Evolutionary conservation across 2,329 filamentous ascomycete genomes (phyloP).

Genomic region (Aspergillus felis): DNA sequence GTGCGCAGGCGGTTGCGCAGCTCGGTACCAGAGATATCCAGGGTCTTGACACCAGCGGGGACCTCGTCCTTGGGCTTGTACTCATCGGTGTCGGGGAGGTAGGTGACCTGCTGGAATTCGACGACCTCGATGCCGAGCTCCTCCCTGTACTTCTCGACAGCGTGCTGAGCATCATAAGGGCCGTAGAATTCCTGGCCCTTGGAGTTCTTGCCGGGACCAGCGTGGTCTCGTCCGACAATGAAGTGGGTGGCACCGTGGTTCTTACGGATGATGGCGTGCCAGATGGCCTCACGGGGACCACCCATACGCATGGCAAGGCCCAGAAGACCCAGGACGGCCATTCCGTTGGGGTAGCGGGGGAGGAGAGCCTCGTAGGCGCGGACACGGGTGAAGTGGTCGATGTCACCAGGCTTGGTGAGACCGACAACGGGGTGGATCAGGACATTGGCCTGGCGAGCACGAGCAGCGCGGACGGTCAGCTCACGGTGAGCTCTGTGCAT

Average conservation of each 20-base stretch:
- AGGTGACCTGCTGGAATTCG: constrained; percentile 99
- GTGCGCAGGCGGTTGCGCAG: constrained; percentile 86
- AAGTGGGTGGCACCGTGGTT: constrained; percentile 99
- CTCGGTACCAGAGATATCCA: constrained; percentile 85
- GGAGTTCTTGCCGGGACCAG: constrained; percentile 97
- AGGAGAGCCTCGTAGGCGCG: constrained; percentile 97
- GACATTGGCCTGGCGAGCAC: constrained; percentile 94
- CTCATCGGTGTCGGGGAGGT: constrained; percentile 94
- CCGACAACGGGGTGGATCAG: constrained; percentile 98
- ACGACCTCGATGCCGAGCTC: constrained; percentile 99
- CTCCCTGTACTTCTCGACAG: constrained; percentile 91
- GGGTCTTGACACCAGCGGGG: constrained; percentile 73
- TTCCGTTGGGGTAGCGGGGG: constrained; percentile 96
- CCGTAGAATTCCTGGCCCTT: constrained; percentile 96
- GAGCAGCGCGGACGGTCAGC: constrained; percentile 93
- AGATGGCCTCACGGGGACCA: constrained; percentile 95
- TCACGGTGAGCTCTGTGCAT: constrained; percentile 99
- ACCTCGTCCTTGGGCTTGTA: constrained; percentile 94
- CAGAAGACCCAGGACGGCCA: constrained; percentile 93
- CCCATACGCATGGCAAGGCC: constrained; percentile 99
- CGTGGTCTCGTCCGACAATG: constrained; percentile 97
- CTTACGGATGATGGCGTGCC: constrained; percentile 99
- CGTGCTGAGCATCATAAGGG: constrained; percentile 93
- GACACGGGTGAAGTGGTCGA: constrained; percentile 99
- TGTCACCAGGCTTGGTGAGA: constrained; percentile 97